Evolutionary conservation across 2,329 filamentous ascomycete species (phyloP).

Genomic region (Lasiodiplodia sp.): DNA sequence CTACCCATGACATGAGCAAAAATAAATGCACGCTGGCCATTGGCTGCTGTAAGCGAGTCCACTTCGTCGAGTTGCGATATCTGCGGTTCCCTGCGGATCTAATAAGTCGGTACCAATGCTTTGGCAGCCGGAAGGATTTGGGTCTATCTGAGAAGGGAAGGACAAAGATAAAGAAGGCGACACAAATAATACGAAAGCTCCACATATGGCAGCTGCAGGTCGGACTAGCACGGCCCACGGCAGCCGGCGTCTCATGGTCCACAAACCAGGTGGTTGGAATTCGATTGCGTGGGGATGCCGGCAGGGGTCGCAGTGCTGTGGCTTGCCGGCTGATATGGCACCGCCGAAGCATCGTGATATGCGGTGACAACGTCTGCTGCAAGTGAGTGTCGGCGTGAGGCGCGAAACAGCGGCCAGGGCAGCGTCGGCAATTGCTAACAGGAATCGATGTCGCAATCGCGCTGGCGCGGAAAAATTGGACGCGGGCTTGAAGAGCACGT

Average conservation of each 20-base stretch:
- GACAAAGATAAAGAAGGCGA: not conserved
- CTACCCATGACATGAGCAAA: too few relatives aligned
- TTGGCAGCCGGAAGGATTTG: not conserved
- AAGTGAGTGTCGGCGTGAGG: not conserved
- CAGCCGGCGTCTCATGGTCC: not conserved
- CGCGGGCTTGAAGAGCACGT: not conserved
- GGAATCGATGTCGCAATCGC: constrained; percentile 2
- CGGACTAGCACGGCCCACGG: not conserved
- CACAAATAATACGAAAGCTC: not conserved
- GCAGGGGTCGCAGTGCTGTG: not conserved
- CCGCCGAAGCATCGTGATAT: not conserved
- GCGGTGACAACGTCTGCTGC: not conserved
- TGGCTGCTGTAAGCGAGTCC: too few relatives aligned
- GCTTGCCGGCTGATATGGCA: not conserved
- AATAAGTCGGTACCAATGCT: too few relatives aligned
- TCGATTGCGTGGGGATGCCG: not conserved
- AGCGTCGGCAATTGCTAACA: constrained; percentile 3
- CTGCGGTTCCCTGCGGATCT: not conserved
- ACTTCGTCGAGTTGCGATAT: too few relatives aligned
- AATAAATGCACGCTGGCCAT: too few relatives aligned
- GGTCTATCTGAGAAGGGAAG: not conserved
- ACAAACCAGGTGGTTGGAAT: constrained; percentile 1
- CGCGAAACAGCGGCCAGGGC: not conserved
- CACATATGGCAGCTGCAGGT: not conserved
- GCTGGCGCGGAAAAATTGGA: not conserved